Base-by-base conservation (phyloP, 148 eudicot genomes). In the Nyssa sinensis region DNA sequence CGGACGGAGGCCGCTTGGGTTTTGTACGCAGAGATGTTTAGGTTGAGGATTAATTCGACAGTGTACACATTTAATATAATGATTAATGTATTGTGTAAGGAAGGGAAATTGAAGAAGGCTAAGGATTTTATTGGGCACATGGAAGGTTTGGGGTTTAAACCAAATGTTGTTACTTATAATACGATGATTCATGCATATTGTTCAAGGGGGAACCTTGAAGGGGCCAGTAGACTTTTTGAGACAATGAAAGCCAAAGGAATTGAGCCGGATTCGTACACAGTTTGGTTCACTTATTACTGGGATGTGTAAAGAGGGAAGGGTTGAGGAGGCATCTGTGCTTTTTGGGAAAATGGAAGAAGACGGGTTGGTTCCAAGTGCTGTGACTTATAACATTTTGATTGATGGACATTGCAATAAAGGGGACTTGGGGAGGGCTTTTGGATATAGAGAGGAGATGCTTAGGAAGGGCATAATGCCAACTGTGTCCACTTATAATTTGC, bases 1-100 rank as follows among this genome's bases (percentile, higher is more conserved):
- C 65, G 75, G 65, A 83, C 74, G 17, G 62, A 80, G 23, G 51
- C 76, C 60, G 90, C 83, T 27, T 91, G 91, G 97, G 82, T 81
- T 75, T 77, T 91, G 81, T 91, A 84, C 76, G 86, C 86, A 23
- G 93, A 90, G 72, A 93, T 93, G 97, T 88, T 87, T 82, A 84
- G 74, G 63, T 33, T 87, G 78, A 81, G 63, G 74, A 88, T 93
- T 62, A 67, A 71, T 79, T 87, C 90, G 14, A 84, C 79, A 57
- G 29, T 86, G 23, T 86, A 58, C 68, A 90, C 97, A 29, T 90
- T 87, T 61, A 90, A 90, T 77, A 93, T 90, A 44, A 90, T 93
- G 93, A 87, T 93, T 44, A 90, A 90, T 79, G 81, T 86, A 61
- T 82, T 93, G 85, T 88, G 88, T 66, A 86, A 85, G 67, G 90